These are phyloP conservation scores for Spraguea lophii DNA, from an alignment of 371 early-diverging fungal species.

Conservation along the genomic window DNA sequence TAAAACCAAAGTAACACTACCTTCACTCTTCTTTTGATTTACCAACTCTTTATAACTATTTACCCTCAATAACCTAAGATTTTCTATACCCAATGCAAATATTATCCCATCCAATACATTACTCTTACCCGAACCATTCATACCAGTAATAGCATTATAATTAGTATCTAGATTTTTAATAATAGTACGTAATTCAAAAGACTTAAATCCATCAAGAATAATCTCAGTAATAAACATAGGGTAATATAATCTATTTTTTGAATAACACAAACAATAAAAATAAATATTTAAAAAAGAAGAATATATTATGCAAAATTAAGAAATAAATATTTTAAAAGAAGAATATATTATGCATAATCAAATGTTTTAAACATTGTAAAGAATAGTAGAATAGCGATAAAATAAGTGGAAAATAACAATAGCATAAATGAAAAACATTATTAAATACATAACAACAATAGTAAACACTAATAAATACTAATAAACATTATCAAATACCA, in stretches of 20 bases:
- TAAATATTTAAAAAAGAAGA: no score
- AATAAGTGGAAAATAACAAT: no score
- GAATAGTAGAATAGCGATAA: no score
- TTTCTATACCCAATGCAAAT: constrained; percentile 75
- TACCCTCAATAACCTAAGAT: constrained; percentile 15
- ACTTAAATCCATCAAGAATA: constrained; percentile 44
- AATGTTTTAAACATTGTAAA: no score
- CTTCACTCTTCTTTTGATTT: constrained; percentile 43
- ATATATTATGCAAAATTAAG: no score
- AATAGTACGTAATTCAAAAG: constrained; percentile 30
- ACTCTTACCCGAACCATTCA: constrained; percentile 96
- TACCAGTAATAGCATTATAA: constrained; percentile 95
- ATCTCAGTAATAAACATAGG: constrained; percentile 39
- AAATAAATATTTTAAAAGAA: no score
- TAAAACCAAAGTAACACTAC: constrained; percentile 79
- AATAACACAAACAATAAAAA: no score
- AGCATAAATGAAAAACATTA: no score
- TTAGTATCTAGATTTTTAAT: constrained; percentile 29
- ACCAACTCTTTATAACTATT: constrained; percentile 23
- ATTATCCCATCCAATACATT: constrained; percentile 96
- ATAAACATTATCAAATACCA: no score
- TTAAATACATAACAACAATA: no score
- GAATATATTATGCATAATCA: no score
- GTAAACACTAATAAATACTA: no score
- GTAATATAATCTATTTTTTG: neutral